A percentile compares a stretch with the other conserved stretches of the same genome.
Conservation (phyloP, 2,329 filamentous ascomycete species). For the Thielaviopsis euricoi region DNA sequence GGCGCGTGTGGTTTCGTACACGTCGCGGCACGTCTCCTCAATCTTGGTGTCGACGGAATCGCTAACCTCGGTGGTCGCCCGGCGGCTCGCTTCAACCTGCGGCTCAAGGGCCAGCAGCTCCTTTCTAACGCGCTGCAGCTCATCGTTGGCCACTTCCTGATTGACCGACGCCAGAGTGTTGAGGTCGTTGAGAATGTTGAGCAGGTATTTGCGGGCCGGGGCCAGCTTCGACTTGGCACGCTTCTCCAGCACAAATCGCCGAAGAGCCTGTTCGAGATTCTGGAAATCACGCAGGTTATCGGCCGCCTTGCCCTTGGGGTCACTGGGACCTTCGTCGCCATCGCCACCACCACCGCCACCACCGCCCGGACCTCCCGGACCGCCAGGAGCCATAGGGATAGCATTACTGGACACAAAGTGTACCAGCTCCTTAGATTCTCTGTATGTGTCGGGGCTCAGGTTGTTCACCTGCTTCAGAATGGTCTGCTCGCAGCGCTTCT, state of each 20-base stretch:
- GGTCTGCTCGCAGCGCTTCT: conserved; percentile 78
- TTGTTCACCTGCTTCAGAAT: conserved; percentile 77
- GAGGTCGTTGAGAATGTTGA: conserved; percentile 84
- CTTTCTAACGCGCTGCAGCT: conserved; percentile 65
- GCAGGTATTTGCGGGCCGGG: conserved; percentile 83
- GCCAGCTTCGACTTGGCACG: conserved; percentile 87
- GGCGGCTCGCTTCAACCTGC: conserved; percentile 66
- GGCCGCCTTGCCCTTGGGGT: conserved; percentile 63
- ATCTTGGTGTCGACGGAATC: conserved; percentile 70
- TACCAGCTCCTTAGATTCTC: conserved; percentile 81
- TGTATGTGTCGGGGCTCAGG: conserved; percentile 83
- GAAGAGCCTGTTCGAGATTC: conserved; percentile 70
- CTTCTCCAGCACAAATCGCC: conserved; percentile 91
- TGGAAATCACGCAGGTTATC: conserved; percentile 85
- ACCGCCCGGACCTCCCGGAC: conserved; percentile 31
- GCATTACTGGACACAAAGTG: conserved; percentile 98
- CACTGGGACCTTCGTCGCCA: conserved; percentile 22
- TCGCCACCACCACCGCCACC: conserved; percentile 35
- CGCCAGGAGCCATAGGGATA: conserved; percentile 54
- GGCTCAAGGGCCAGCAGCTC: conserved; percentile 76
- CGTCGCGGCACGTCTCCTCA: conserved; percentile 67
- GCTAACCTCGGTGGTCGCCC: conserved; percentile 61
- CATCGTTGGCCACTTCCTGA: conserved; percentile 66
- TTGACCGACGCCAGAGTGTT: conserved; percentile 73
- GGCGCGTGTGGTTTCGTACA: conserved; percentile 69